Evolutionary conservation across 2,329 filamentous ascomycete genomes (phyloP), one percentile per base, ranked within the genome.

Genomic region (Capronia americana): DNA sequence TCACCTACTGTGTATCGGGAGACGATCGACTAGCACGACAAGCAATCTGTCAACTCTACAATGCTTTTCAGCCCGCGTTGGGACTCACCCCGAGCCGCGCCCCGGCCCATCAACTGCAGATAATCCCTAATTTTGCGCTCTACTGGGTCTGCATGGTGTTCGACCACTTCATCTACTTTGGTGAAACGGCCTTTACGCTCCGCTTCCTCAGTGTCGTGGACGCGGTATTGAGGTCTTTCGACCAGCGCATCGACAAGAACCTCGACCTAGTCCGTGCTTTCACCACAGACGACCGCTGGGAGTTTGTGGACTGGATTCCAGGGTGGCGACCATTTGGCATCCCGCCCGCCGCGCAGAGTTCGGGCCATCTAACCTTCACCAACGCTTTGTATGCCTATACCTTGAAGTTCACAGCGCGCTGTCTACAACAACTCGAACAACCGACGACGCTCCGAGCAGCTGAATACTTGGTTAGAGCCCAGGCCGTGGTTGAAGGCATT

Each of bases 151-250:
- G 38, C 11, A 20, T 28, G 30, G 56, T 58, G 20, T 58, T 28
- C 23, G 56, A 58, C 24, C 56, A 58, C 34, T 26, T 41, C 56
- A 14, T 44, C 14, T 58, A 28, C 56, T 58, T 58, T 26, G 56
- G 30, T n/a, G 56, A 58, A 14, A 44, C 30, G 30, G 11, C 30
- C 10, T 44, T 28, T 32, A 24, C 34, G n/a, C 56, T 28, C n/a
- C 14, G 11, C 7, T 58, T 44, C 23, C 34, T 58, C 10, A 14
- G 20, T 26, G 12, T 14, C n/a, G 44, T 58, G 17, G 56, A 58
- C 23, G 56, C 30, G 11, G 38, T 58, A 14, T 26, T 58, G 30
- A 28, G 44, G 12, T 44, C 20, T 23, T 58, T 58, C 24, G n/a
- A 44, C 24, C 10, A 20, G 24, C 56, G 34, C 10, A 20, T 44